These are phyloP conservation scores for Colletotrichum musicola DNA, from an alignment of 2,329 filamentous ascomycete genomes.

Conservation along the genomic window DNA sequence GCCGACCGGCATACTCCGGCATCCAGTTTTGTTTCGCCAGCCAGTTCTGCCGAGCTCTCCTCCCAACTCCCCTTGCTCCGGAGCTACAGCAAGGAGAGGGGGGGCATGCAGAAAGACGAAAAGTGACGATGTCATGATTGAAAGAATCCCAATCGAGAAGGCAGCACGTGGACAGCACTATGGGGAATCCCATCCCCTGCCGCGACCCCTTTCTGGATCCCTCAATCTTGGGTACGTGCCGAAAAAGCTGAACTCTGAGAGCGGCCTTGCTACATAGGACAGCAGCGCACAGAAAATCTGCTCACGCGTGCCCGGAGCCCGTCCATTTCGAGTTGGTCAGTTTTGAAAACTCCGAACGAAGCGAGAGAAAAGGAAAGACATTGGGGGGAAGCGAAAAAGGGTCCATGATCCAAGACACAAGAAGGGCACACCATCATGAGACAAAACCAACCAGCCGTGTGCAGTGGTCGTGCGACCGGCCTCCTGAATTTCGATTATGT, in stretches of 20 bases:
- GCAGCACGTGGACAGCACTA: constrained; percentile 25
- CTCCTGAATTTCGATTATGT: not conserved
- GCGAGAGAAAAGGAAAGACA: not conserved
- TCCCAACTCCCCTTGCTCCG: not conserved
- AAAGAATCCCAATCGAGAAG: constrained; percentile 20
- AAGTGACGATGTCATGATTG: constrained; percentile 20
- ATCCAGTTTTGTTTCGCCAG: not conserved
- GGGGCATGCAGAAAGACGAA: not conserved
- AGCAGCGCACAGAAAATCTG: constrained; percentile 18
- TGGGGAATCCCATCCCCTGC: constrained; percentile 21
- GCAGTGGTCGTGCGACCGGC: not conserved
- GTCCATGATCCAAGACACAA: not conserved
- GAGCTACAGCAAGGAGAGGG: too few relatives aligned
- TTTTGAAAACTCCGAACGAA: constrained; percentile 2
- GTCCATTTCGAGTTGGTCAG: constrained; percentile 10
- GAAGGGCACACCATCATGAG: not conserved
- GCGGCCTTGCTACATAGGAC: not conserved
- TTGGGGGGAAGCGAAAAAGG: not conserved
- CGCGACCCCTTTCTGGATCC: constrained; percentile 26
- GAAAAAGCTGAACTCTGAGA: not conserved
- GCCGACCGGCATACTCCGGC: not conserved
- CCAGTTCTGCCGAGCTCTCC: not conserved
- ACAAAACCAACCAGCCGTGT: not conserved
- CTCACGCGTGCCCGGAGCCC: constrained; percentile 9
- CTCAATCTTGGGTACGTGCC: constrained; percentile 25